Evolutionary conservation across 257 asterid genomes (phyloP).

Genomic region (Ligustrum vulgare): DNA sequence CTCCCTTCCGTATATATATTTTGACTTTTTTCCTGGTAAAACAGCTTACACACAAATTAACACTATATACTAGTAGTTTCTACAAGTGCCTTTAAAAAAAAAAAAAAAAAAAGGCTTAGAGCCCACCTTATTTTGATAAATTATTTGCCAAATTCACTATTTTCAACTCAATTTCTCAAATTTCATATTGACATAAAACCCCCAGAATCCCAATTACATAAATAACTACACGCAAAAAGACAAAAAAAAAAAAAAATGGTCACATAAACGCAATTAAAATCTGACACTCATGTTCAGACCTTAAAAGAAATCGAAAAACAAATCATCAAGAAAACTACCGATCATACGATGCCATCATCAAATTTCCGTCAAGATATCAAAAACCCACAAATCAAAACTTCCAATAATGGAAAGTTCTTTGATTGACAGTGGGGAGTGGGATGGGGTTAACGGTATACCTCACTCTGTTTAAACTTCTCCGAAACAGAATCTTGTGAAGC

Average conservation of each 20-base stretch:
- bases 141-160: neutral
- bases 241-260: neutral
- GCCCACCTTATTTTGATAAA: neutral
- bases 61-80: neutral
- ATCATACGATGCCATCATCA: neutral
- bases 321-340: neutral
- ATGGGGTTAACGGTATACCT: conserved; percentile 19
- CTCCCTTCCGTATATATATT: neutral
- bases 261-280: neutral
- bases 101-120: no score
- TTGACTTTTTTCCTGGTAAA: neutral
- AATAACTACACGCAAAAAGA: neutral
- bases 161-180: neutral
- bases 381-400: neutral
- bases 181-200: neutral
- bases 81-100: neutral
- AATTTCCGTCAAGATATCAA: neutral
- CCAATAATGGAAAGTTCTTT: neutral
- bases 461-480: conserved; percentile 20
- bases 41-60: neutral
- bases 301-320: neutral
- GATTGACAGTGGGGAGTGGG: neutral
- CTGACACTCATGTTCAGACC: neutral
- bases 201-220: neutral
- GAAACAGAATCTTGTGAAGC: neutral